A percentile compares a stretch with the other conserved stretches of the same genome.
Conservation (phyloP, 2,329 filamentous ascomycete genomes). For the Sordariomycetes sp. region DNA sequence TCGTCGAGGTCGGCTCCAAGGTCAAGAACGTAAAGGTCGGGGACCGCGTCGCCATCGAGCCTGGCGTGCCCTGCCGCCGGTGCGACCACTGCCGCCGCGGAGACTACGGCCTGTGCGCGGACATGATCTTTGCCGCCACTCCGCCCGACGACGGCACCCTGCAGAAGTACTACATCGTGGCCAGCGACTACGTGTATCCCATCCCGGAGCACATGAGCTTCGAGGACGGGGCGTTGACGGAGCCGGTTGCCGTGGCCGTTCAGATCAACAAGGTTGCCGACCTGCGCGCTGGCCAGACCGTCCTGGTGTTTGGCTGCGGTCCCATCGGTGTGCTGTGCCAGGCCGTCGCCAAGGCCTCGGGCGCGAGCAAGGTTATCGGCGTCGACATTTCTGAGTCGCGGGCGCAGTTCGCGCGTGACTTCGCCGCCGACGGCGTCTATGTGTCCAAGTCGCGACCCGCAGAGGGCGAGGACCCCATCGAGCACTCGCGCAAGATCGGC, state of each 20-base stretch:
- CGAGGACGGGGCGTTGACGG: constrained; percentile 39
- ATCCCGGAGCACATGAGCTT: constrained; percentile 31
- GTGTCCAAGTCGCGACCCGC: constrained; percentile 13
- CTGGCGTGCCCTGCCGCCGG: constrained; percentile 32
- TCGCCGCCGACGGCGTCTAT: constrained; percentile 32
- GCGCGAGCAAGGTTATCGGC: constrained; percentile 30
- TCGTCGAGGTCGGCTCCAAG: constrained; percentile 27
- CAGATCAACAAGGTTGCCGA: constrained; percentile 31
- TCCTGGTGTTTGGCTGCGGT: constrained; percentile 37
- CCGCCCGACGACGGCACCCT: constrained; percentile 40
- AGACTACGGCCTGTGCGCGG: constrained; percentile 28
- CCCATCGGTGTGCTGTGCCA: constrained; percentile 36
- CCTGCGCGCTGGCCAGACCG: constrained; percentile 26
- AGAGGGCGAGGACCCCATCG: constrained; percentile 20
- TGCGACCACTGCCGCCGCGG: constrained; percentile 32
- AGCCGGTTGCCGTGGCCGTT: constrained; percentile 39
- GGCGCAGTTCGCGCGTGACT: constrained; percentile 26
- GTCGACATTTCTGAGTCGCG: constrained; percentile 31
- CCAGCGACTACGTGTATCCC: constrained; percentile 36
- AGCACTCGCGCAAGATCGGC: constrained; percentile 26
- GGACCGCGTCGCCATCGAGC: constrained; percentile 38
- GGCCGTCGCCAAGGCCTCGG: constrained; percentile 32
- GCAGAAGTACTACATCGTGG: constrained; percentile 35
- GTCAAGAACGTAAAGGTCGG: constrained; percentile 33
- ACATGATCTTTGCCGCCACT: constrained; percentile 38